A percentile compares a stretch with the other conserved stretches of the same genome.
These are phyloP conservation scores for Trametopsis cervina DNA, from an alignment of 768 basidiomycete species.

Conservation along the genomic window DNA sequence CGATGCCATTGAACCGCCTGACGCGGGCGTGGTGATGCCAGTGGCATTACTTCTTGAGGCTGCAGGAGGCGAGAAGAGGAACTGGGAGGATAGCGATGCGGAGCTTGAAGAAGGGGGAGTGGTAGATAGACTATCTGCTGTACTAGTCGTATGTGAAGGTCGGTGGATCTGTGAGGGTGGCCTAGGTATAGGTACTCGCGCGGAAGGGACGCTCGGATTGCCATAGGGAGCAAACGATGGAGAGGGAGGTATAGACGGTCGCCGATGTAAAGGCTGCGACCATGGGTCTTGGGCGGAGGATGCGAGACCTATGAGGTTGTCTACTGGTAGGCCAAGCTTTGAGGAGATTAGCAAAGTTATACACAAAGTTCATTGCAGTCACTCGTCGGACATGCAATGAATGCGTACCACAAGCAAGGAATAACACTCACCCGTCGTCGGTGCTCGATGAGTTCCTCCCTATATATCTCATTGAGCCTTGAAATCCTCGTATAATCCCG, in stretches of 20 bases:
- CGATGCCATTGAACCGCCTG: conserved; percentile 25
- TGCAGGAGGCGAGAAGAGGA: conserved; percentile 54
- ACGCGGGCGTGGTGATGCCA: conserved; percentile 67
- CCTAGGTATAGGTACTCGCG: conserved; percentile 70
- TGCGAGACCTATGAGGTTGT: conserved; percentile 65
- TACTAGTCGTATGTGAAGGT: conserved; percentile 36
- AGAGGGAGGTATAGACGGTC: conserved; percentile 49
- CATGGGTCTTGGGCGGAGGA: conserved; percentile 52
- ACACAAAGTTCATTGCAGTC: neutral
- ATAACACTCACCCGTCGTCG: conserved; percentile 58
- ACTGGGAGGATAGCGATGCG: conserved; percentile 63
- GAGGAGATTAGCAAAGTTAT: conserved; percentile 2
- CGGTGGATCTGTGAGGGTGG: conserved; percentile 58
- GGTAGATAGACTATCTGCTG: conserved; percentile 31
- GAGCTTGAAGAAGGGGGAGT: conserved; percentile 63
- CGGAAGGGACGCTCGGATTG: conserved; percentile 21
- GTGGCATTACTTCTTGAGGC: conserved; percentile 32
- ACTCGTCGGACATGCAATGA: neutral
- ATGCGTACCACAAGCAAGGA: no score
- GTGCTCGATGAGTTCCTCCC: conserved; percentile 78
- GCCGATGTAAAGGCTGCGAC: conserved; percentile 65
- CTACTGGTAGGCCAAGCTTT: conserved; percentile 70
- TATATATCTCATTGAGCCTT: conserved; percentile 74
- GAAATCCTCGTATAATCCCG: conserved; percentile 68
- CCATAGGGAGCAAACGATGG: conserved; percentile 21